A percentile compares a stretch with the other conserved stretches of the same genome.
These are phyloP conservation scores for Rhodotorula sp. DNA, from an alignment of 1,284 basidiomycete species.

Conservation along the genomic window DNA sequence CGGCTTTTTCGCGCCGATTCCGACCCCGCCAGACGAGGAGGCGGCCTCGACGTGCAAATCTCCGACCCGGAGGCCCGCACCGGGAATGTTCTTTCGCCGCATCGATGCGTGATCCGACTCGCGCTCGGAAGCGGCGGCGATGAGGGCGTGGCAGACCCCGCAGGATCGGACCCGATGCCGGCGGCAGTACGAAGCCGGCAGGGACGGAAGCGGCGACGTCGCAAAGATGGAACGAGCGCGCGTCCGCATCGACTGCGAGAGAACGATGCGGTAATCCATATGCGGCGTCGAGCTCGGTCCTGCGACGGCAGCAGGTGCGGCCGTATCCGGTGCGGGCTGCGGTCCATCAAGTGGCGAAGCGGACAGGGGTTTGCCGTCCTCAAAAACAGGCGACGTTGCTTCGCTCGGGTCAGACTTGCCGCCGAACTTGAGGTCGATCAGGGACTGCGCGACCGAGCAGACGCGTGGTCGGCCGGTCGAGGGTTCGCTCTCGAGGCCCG, in stretches of 20 bases:
- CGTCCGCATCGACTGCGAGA: constrained; percentile 37
- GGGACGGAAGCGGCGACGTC: constrained; percentile 23
- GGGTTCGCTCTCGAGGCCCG: neutral
- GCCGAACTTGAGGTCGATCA: constrained; percentile 42
- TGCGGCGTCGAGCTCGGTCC: constrained; percentile 34
- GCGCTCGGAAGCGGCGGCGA: constrained; percentile 11
- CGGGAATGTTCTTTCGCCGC: constrained; percentile 25
- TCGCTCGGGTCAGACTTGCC: constrained; percentile 18
- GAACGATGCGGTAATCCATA: constrained; percentile 45
- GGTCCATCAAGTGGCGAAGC: neutral
- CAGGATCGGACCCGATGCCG: constrained; percentile 37
- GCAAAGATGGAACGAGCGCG: constrained; percentile 38
- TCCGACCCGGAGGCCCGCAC: constrained; percentile 23
- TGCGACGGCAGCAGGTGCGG: neutral
- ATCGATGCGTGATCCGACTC: constrained; percentile 5
- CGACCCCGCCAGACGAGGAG: neutral
- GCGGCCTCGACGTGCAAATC: neutral
- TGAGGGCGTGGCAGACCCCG: constrained; percentile 25
- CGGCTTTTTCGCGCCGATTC: constrained; percentile 30
- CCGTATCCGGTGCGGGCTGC: neutral
- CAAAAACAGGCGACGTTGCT: neutral
- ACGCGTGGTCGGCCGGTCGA: neutral
- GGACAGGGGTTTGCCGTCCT: constrained; percentile 15
- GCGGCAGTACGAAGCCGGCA: constrained; percentile 34
- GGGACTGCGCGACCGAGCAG: constrained; percentile 33